Percentiles rank a stretch among this genome's conserved stretches.
Conservation (phyloP, 2,329 filamentous ascomycete species). For the Talaromyces sp. region DNA sequence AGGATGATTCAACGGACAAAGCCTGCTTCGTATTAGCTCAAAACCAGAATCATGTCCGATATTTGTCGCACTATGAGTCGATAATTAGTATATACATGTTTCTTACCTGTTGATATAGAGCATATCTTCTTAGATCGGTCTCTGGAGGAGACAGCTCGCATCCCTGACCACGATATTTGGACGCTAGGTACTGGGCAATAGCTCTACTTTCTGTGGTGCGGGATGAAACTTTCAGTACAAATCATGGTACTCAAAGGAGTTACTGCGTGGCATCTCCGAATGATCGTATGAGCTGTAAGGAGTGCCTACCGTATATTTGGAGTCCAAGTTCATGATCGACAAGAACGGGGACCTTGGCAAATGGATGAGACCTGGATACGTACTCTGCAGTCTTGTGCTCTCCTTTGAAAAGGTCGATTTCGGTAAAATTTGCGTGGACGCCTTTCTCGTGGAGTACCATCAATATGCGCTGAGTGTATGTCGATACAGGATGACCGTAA, state of each 20-base stretch:
- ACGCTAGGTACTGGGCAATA: conserved; percentile 2
- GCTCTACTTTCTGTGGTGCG: not conserved
- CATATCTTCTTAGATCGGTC: not conserved
- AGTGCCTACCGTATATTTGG: not conserved
- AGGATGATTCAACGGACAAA: not conserved
- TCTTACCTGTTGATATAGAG: conserved; percentile 4
- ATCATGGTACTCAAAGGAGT: not conserved
- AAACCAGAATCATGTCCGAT: not conserved
- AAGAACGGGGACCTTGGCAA: conserved; percentile 1
- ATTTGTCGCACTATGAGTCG: not conserved
- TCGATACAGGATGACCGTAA: not conserved
- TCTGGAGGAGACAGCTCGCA: not conserved
- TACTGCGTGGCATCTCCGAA: not conserved
- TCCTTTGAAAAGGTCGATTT: not conserved
- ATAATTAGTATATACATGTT: not conserved
- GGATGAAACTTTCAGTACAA: not conserved
- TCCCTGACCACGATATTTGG: not conserved
- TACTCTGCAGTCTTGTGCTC: not conserved
- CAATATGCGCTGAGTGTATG: not conserved
- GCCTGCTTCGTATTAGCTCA: not conserved
- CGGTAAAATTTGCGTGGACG: not conserved
- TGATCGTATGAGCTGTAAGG: not conserved
- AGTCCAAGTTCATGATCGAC: not conserved
- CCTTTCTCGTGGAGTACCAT: not conserved
- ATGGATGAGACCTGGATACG: conserved; percentile 1